Conservation (phyloP, 371 early-diverging fungal genomes). For the Smittium culicis region DNA sequence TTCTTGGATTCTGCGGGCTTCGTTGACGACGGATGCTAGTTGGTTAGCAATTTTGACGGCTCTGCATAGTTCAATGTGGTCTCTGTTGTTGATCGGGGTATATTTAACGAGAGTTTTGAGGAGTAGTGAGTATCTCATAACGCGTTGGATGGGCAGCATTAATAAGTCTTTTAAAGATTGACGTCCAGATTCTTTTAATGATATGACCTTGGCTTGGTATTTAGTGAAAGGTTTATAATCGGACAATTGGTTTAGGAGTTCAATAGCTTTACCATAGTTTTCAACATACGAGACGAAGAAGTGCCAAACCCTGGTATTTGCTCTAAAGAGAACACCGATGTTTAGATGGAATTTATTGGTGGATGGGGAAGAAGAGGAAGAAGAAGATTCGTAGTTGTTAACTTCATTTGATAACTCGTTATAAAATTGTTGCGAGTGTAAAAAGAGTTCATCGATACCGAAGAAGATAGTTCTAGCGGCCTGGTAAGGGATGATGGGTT, state of each 20-base stretch:
- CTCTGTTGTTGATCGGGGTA: slow-evolving; percentile 46
- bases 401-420: slow-evolving; percentile 26
- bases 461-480: slow-evolving; percentile 25
- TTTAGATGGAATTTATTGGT: slow-evolving; percentile 28
- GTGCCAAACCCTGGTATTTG: slow-evolving; percentile 24
- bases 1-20: slow-evolving; percentile 46
- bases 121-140: slow-evolving; percentile 48
- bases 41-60: slow-evolving; percentile 44
- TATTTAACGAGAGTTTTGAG: slow-evolving; percentile 49
- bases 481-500: slow-evolving; percentile 33
- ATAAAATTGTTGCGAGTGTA: slow-evolving; percentile 28
- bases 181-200: slow-evolving; percentile 27
- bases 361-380: not conserved
- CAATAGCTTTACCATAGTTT: slow-evolving; percentile 29
- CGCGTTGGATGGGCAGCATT: slow-evolving; percentile 55
- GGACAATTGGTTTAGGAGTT: slow-evolving; percentile 26
- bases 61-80: slow-evolving; percentile 37
- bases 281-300: slow-evolving; percentile 29
- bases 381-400: slow-evolving; percentile 19
- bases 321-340: slow-evolving; percentile 24
- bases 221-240: slow-evolving; percentile 29
- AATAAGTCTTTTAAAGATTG: slow-evolving; percentile 41
- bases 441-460: slow-evolving; percentile 26
- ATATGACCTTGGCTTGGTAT: slow-evolving; percentile 29
- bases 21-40: slow-evolving; percentile 54